Percentiles rank a stretch among this genome's conserved stretches.
Evolutionary conservation across 1,284 basidiomycete genomes (phyloP).

Genomic region (Coniophora puteana): DNA sequence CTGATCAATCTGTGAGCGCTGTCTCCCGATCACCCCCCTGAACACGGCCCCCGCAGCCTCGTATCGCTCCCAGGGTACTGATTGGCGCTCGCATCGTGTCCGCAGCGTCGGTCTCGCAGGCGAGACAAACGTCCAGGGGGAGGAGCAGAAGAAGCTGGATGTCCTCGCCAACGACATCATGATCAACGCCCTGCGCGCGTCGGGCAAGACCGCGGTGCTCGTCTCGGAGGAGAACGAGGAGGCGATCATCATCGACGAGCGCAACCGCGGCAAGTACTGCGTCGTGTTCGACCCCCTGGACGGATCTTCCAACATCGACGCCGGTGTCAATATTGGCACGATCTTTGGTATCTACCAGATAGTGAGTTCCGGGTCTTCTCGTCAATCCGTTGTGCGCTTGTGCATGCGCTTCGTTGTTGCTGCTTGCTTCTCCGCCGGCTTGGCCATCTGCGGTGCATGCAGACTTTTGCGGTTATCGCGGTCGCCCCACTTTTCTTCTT

Average conservation of each 20-base stretch:
- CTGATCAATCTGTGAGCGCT: constrained; percentile 90
- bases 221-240: constrained; percentile 97
- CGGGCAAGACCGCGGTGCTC: constrained; percentile 94
- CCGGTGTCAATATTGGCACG: constrained; percentile 99
- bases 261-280: constrained; percentile 82
- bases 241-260: constrained; percentile 84
- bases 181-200: constrained; percentile 92
- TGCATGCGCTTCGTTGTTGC: no score
- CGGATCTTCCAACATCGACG: constrained; percentile 98
- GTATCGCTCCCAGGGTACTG: neutral
- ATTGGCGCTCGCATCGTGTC: constrained; percentile 2
- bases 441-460: no score
- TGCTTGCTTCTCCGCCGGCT: constrained; percentile 3
- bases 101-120: constrained; percentile 90
- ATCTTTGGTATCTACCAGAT: constrained; percentile 98
- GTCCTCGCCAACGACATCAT: constrained; percentile 99
- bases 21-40: neutral
- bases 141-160: constrained; percentile 99
- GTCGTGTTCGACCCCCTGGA: constrained; percentile 99
- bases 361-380: no score
- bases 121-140: constrained; percentile 95
- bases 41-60: neutral
- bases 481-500: neutral
- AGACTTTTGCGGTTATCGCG: no score
- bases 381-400: neutral